These are phyloP conservation scores for Penicillium tannophilum DNA, from an alignment of 495 filamentous ascomycete genomes.

Conservation along the genomic window DNA sequence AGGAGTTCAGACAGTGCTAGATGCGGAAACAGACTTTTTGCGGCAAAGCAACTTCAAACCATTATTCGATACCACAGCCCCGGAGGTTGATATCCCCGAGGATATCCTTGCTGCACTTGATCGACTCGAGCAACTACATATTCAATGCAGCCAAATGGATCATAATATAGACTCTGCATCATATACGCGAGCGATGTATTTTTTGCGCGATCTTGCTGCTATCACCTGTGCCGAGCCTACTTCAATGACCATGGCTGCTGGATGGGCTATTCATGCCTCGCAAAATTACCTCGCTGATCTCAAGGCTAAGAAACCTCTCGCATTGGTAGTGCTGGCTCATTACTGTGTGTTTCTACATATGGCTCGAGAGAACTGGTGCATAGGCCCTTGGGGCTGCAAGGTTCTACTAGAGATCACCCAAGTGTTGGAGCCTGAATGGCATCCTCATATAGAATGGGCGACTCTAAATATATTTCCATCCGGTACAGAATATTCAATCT, in stretches of 20 bases:
- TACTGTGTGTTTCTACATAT: slow-evolving; percentile 28
- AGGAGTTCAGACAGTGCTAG: slow-evolving; percentile 24
- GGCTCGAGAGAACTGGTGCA: slow-evolving; percentile 25
- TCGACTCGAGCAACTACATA: slow-evolving; percentile 18
- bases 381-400: slow-evolving; percentile 23
- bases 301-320: slow-evolving; percentile 15
- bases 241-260: slow-evolving; percentile 26
- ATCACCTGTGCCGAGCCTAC: slow-evolving; percentile 23
- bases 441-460: slow-evolving; percentile 25
- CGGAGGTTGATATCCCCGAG: slow-evolving; percentile 9
- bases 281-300: slow-evolving; percentile 22
- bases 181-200: slow-evolving; percentile 15
- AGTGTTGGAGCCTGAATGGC: slow-evolving; percentile 19
- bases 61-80: slow-evolving; percentile 17
- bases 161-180: slow-evolving; percentile 4
- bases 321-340: slow-evolving; percentile 29
- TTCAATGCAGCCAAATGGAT: slow-evolving; percentile 4
- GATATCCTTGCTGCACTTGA: slow-evolving; percentile 15
- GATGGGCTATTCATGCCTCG: slow-evolving; percentile 24
- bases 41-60: slow-evolving; percentile 27
- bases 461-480: neutral
- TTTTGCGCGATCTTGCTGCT: slow-evolving; percentile 14
- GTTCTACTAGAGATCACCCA: slow-evolving; percentile 23
- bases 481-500: neutral
- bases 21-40: slow-evolving; percentile 11